Evolutionary conservation across 345 rosid genomes (phyloP).

Genomic region (Populus simonii): DNA sequence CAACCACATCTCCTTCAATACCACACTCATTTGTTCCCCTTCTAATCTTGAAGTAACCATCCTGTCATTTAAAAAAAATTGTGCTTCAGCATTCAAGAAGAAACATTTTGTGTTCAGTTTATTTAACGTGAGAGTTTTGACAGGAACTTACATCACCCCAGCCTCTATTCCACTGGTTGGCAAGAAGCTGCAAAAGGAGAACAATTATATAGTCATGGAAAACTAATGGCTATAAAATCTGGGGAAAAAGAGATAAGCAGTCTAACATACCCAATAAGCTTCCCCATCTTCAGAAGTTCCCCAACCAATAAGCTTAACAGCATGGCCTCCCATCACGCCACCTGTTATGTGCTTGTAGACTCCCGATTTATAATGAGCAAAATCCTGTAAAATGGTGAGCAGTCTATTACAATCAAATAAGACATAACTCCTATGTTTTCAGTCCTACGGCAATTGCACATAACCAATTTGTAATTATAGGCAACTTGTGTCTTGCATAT

Average conservation of each 20-base stretch:
- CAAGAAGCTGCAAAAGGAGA: constrained; percentile 63
- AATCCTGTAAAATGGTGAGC: constrained; percentile 53
- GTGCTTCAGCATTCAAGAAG: neutral
- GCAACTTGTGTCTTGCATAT: neutral
- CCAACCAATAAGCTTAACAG: constrained; percentile 96
- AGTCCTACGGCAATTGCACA: neutral
- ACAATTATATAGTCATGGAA: neutral
- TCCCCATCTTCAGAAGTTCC: constrained; percentile 81
- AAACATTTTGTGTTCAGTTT: neutral
- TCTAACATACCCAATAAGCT: constrained; percentile 75
- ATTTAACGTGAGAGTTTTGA: constrained; percentile 2
- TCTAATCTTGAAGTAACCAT: constrained; percentile 83
- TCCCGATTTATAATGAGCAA: constrained; percentile 94
- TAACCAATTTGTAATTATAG: neutral
- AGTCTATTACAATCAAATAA: constrained; percentile 6
- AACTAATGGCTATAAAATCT: neutral
- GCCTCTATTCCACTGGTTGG: constrained; percentile 87
- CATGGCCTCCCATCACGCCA: constrained; percentile 78
- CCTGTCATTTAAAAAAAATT: constrained; percentile 42
- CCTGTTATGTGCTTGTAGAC: constrained; percentile 85
- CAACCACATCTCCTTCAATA: constrained; percentile 72
- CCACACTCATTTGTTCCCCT: constrained; percentile 94
- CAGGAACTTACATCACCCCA: constrained; percentile 82
- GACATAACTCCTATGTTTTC: too few relatives aligned
- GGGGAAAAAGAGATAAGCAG: neutral